These are phyloP conservation scores for Irpex sp. DNA, from an alignment of 1,284 basidiomycete species.

Conservation along the genomic window DNA sequence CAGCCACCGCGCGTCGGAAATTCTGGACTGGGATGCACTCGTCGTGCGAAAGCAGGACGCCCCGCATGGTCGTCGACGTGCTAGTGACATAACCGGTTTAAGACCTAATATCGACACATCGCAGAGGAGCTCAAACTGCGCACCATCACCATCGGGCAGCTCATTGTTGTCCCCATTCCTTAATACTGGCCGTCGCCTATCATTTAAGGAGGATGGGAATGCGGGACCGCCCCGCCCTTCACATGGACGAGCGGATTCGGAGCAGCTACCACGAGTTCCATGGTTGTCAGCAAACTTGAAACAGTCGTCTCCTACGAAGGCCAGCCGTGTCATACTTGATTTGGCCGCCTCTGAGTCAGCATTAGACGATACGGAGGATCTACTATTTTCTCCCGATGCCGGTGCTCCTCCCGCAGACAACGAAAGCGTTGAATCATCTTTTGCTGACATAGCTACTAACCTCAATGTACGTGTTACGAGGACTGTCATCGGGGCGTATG, in stretches of 20 bases:
- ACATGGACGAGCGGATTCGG: background rate
- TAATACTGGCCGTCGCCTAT: background rate
- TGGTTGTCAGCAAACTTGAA: background rate
- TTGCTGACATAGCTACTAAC: background rate
- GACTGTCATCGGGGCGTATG: background rate
- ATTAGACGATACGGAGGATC: background rate
- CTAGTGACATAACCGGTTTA: background rate
- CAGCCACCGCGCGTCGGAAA: conserved; percentile 49
- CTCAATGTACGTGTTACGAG: background rate
- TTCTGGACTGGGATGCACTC: conserved; percentile 49
- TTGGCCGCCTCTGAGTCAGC: background rate
- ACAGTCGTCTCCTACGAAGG: background rate
- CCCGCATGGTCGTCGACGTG: background rate
- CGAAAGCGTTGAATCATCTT: background rate
- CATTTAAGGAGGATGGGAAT: background rate
- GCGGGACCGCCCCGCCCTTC: background rate
- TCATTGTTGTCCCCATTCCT: background rate
- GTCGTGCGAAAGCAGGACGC: conserved; percentile 27
- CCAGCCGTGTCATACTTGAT: background rate
- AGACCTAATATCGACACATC: background rate
- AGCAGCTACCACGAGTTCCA: background rate
- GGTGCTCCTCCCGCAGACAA: background rate
- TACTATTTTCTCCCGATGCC: background rate
- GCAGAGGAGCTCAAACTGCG: background rate
- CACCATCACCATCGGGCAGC: background rate